Evolutionary conservation across 805 yeast species (phyloP), one percentile per base, ranked within the genome.

Genomic region (Yarrowia divulgata): DNA sequence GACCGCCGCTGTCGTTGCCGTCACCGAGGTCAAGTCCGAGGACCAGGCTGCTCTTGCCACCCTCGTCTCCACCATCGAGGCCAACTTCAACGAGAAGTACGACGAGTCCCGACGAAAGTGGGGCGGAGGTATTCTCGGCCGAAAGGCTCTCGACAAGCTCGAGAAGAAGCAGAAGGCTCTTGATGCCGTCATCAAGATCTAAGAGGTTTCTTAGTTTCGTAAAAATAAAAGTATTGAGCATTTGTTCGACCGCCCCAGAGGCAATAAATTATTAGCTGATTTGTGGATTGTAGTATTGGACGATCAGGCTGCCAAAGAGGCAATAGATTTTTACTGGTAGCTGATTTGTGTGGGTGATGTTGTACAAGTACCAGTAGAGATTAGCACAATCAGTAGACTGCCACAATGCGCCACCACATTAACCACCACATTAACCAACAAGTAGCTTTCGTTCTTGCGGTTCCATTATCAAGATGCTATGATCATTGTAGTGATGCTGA

Each of bases 111-210:
- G 96, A 88, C 93, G 91, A 86, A 97, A 92, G 90, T 94, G 99
- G 99, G 98, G 98, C 88, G 99, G 99, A 88, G 99, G 99, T 88
- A 81, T 92, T 83, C 85, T 95, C 88, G 97, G 98, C 83, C 85
- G 90, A 78, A 95, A 94, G 87, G 92, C 98, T 79, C 87, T 86
- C 79, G 95, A 88, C 80, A 91, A 90, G 86, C 81, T 82, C 74
- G 93, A 87, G 77, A 91, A 90, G 89, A 88, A 82, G 80, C 89
- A 87, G 75, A 88, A 85, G 84, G 83, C 84, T 77, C 72, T 75
- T 62, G 83, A 77, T 68, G 77, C 81, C 71, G 79, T 82, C 54
- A 74, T 75, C 70, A 77, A 75, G 72, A 78, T 77, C 67, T 77
- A 78, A 73, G 40, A 70, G 72, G 71, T 12, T 5, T 35, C 45